Base-by-base conservation (phyloP, 225 moss, liverwort and hornwort species). In the Bryoerythrophyllum caledonicum region DNA sequence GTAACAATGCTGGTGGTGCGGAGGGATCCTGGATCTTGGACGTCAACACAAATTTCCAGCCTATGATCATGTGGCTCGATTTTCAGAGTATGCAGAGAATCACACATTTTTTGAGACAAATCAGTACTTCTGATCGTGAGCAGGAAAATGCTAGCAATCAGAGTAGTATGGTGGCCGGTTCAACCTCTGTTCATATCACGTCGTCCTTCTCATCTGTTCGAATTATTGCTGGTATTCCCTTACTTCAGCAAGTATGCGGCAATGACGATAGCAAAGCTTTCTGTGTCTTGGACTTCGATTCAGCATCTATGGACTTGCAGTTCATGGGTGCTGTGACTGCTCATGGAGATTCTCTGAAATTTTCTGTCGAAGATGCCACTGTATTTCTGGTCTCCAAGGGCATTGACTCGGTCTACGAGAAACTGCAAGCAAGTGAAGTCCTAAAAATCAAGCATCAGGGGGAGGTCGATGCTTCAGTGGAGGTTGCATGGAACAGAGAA, bases 21-120 rank as follows among this genome's bases (percentile, higher is more conserved):
- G 78, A 83, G 60, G 72, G 59, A 24, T 68, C 82, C 23, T 81
- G 82, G 73, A 78, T 79, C 76, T 67, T 82, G 74, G 90, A 99
- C 67, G 62, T 91, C 8, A 78, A 80, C 66, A 87, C 82, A 44
- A 89, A 83, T 55, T 57, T 94, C 60, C 89, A 93, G 58, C 93
- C 97, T 35, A 26, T 88, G 38, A 81, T 91, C 27, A 16, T 88
- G 23, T 99, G 92, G 93, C 78, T 99, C 38, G 94, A 93, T 85
- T 76, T 90, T 74, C 86, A 75, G 59, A 90, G 86, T n/a, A 65
- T 93, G 73, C 89, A 91, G 71, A 89, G 89, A 75, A 83, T 91
- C 67, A 79, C 78, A 59, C 55, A 63, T 46, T 63, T 93, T 49
- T 46, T 93, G 41, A 59, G 76, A 58, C 60, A 86, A 73, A 72